phyloP scores from a whole-genome alignment of 345 rosid genomes.

The Sonneratia caseolaris region DNA sequence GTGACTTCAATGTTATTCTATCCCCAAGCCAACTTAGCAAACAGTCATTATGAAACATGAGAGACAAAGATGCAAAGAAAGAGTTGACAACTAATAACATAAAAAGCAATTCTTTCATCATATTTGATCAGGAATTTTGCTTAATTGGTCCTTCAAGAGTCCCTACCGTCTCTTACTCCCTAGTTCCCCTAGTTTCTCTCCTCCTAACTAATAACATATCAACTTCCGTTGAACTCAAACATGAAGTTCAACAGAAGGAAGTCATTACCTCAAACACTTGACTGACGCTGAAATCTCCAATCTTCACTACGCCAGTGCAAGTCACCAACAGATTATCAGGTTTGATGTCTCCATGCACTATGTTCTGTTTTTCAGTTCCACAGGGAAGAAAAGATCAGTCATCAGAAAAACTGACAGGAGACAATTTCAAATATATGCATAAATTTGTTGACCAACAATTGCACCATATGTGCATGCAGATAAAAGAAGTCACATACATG shows the following conservation, averaged over 20 bases:
- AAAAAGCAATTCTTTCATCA: not conserved
- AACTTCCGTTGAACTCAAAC: too few species aligned
- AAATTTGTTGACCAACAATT: too few species aligned
- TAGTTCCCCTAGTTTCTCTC: too few species aligned
- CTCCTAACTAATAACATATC: too few species aligned
- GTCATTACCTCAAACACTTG: conserved; percentile 76
- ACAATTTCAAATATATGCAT: not conserved
- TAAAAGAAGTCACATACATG: conserved; percentile 47
- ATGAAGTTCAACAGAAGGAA: too few species aligned
- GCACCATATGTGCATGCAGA: too few species aligned
- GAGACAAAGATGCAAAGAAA: not conserved
- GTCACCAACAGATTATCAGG: conserved; percentile 97
- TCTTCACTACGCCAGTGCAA: conserved; percentile 65
- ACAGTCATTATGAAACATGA: not conserved
- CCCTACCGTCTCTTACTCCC: conserved; percentile 4
- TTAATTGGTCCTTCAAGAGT: not conserved
- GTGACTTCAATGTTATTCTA: not conserved
- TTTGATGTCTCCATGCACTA: conserved; percentile 94
- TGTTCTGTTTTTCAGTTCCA: conserved; percentile 41
- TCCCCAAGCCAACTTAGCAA: not conserved
- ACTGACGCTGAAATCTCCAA: conserved; percentile 97
- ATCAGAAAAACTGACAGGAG: not conserved
- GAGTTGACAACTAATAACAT: not conserved
- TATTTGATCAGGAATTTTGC: not conserved
- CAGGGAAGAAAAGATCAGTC: not conserved